Evolutionary conservation across 768 basidiomycete species (phyloP).

Genomic region (Piloderma croceum): DNA sequence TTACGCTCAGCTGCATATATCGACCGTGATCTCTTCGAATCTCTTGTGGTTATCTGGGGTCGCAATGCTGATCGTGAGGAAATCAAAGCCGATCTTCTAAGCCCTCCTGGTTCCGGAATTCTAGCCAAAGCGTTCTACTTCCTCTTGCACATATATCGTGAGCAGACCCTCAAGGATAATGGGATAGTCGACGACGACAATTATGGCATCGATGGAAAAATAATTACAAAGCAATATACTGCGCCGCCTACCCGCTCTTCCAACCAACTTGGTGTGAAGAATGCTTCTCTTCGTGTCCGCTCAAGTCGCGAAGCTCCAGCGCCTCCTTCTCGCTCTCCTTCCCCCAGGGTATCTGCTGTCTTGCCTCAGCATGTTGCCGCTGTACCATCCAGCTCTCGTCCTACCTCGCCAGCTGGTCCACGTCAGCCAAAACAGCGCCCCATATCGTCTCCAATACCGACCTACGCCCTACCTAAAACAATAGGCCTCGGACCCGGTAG

Average conservation of each 20-base stretch:
- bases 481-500: no score
- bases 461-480: constrained; percentile 25
- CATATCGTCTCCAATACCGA: constrained; percentile 21
- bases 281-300: no score
- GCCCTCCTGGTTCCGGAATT: constrained; percentile 61
- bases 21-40: constrained; percentile 71
- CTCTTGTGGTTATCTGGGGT: constrained; percentile 80
- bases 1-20: constrained; percentile 64
- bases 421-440: constrained; percentile 36
- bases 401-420: constrained; percentile 48
- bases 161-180: constrained; percentile 53
- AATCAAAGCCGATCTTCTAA: constrained; percentile 63
- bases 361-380: no score
- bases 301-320: no score
- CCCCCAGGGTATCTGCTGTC: no score
- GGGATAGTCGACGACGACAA: constrained; percentile 36
- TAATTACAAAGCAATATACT: constrained; percentile 37
- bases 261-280: constrained; percentile 10
- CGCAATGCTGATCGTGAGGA: constrained; percentile 47
- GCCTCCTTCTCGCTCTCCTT: no score
- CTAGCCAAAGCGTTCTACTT: constrained; percentile 89
- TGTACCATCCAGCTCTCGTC: constrained; percentile 37
- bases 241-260: constrained; percentile 33
- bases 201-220: constrained; percentile 16
- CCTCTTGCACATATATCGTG: constrained; percentile 70